Conservation (phyloP, 805 yeast genomes). For the Yarrowia sp. region DNA sequence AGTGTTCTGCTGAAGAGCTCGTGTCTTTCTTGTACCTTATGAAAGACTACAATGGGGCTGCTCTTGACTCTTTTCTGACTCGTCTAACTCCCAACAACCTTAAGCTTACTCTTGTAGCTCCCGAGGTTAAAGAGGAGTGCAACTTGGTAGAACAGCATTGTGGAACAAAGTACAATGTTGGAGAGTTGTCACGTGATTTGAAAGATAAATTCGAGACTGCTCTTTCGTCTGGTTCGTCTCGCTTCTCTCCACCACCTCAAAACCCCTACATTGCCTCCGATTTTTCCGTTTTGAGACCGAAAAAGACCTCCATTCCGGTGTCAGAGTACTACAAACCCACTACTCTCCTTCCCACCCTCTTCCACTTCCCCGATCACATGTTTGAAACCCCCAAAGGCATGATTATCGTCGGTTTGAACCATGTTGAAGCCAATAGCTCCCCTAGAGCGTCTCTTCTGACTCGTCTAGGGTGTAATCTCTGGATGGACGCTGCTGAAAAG, state of each 20-base stretch:
- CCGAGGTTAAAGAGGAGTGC: conserved; percentile 47
- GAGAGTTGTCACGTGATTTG: background rate
- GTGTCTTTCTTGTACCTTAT: conserved; percentile 53
- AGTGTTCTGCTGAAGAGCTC: conserved; percentile 61
- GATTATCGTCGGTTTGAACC: background rate
- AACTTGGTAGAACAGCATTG: background rate
- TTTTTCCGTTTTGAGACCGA: background rate
- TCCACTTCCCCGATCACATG: background rate
- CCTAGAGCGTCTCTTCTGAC: background rate
- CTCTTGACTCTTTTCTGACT: conserved; percentile 51
- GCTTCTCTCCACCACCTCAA: background rate
- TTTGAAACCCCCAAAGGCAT: conserved; percentile 11
- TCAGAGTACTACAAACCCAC: background rate
- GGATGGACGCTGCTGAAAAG: conserved; percentile 13
- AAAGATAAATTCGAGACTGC: background rate
- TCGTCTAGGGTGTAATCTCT: background rate
- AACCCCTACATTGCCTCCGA: conserved; percentile 15
- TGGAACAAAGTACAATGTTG: background rate
- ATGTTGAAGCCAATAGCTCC: background rate
- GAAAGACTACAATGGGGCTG: conserved; percentile 55
- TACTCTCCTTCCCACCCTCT: background rate
- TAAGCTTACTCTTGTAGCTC: conserved; percentile 55
- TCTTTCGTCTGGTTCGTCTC: background rate
- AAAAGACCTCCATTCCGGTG: background rate
- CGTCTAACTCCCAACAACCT: conserved; percentile 59